A percentile compares a stretch with the other conserved stretches of the same genome.
phyloP scores from a whole-genome alignment of 345 rosid species.

The Arabidopsis suecica region DNA sequence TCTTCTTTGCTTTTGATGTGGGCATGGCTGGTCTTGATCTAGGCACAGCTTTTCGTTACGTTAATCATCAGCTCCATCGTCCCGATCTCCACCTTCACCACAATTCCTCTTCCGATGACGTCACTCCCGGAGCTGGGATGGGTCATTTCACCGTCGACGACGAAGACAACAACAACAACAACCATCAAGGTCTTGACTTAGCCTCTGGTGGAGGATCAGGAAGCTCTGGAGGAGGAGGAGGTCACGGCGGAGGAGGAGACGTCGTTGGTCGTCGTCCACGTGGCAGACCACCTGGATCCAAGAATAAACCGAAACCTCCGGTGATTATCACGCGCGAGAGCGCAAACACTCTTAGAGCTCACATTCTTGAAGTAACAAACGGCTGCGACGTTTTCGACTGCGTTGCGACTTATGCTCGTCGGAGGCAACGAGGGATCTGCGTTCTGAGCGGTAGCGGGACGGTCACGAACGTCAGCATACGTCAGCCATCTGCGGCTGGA shows the following conservation, averaged over 20 bases:
- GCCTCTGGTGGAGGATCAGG: conserved; percentile 49
- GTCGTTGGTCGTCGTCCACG: conserved; percentile 71
- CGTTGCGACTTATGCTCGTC: conserved; percentile 82
- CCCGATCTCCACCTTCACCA: conserved; percentile 54
- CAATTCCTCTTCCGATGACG: conserved; percentile 53
- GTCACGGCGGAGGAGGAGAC: conserved; percentile 43
- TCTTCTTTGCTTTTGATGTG: conserved; percentile 45
- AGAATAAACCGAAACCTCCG: conserved; percentile 93
- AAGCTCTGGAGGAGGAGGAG: conserved; percentile 48
- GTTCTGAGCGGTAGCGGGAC: conserved; percentile 89
- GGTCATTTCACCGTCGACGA: conserved; percentile 52
- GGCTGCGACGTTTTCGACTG: conserved; percentile 95
- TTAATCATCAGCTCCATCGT: conserved; percentile 53
- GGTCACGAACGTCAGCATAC: conserved; percentile 85
- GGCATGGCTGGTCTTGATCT: conserved; percentile 64
- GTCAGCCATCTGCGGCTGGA: conserved; percentile 92
- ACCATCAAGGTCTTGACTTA: conserved; percentile 61
- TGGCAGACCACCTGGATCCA: conserved; percentile 96
- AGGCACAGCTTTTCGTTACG: conserved; percentile 56
- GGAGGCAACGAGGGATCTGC: conserved; percentile 93
- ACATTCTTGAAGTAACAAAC: conserved; percentile 90
- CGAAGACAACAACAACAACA: conserved; percentile 40
- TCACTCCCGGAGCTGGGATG: conserved; percentile 46
- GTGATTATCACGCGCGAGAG: conserved; percentile 95
- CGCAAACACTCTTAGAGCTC: conserved; percentile 94